These are phyloP conservation scores for Saururus chinensis DNA, from an alignment of 164 flowering plant species.

Conservation along the genomic window DNA sequence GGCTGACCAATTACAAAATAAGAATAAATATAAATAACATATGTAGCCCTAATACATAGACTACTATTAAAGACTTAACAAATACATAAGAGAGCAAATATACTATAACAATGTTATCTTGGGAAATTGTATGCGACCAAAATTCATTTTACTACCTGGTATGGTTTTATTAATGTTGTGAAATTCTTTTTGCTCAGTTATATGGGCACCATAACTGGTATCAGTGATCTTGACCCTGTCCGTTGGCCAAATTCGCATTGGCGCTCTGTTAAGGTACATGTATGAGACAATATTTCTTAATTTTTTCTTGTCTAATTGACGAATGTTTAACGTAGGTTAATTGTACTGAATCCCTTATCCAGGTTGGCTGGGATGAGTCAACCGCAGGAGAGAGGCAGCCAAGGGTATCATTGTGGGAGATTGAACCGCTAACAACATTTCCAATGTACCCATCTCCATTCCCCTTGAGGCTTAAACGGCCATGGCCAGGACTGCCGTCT, in stretches of 20 bases:
- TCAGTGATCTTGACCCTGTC: slow-evolving; percentile 68
- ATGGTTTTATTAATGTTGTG: not conserved
- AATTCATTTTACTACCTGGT: not conserved
- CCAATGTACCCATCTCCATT: slow-evolving; percentile 96
- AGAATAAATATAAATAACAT: too few species aligned
- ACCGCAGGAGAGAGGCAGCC: slow-evolving; percentile 99
- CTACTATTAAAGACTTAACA: too few species aligned
- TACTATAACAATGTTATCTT: too few species aligned
- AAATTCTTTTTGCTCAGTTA: slow-evolving; percentile 31
- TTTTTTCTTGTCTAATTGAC: not conserved
- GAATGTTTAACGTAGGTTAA: slow-evolving; percentile 1
- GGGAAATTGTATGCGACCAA: not conserved
- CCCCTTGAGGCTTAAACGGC: slow-evolving; percentile 84
- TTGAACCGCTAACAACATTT: slow-evolving; percentile 92
- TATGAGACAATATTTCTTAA: not conserved
- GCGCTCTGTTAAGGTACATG: slow-evolving; percentile 86
- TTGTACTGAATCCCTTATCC: not conserved
- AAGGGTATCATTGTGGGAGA: slow-evolving; percentile 96
- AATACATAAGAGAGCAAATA: too few species aligned
- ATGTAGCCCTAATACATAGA: too few species aligned
- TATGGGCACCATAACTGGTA: slow-evolving; percentile 91
- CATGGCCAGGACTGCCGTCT: slow-evolving; percentile 87
- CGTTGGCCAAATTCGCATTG: slow-evolving; percentile 90
- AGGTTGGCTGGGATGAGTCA: slow-evolving; percentile 99
- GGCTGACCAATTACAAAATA: too few species aligned